phyloP scores from a whole-genome alignment of 805 yeast species.

The Wickerhamiella allomyrinae region DNA sequence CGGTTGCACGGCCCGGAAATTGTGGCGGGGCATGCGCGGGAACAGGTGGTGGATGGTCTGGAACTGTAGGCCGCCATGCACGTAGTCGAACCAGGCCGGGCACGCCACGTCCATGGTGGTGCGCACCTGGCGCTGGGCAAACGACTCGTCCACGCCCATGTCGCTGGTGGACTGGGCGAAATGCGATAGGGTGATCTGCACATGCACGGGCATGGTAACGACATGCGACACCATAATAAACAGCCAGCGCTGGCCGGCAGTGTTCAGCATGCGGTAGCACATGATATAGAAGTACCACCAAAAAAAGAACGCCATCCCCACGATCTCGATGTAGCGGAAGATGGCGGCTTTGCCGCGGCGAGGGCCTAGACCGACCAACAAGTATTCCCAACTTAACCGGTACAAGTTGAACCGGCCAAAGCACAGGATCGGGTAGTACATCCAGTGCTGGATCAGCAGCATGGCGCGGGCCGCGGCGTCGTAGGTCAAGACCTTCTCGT shows the following conservation, averaged over 20 bases:
- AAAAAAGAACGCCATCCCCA: conserved; percentile 52
- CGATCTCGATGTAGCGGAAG: conserved; percentile 66
- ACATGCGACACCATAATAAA: conserved; percentile 63
- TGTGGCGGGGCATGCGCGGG: conserved; percentile 81
- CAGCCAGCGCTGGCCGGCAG: conserved; percentile 38
- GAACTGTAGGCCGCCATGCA: conserved; percentile 87
- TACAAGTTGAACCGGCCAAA: conserved; percentile 82
- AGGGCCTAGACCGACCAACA: conserved; percentile 67
- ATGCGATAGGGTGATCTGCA: conserved; percentile 77
- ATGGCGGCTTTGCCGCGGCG: conserved; percentile 70
- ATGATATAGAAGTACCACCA: conserved; percentile 72
- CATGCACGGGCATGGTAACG: conserved; percentile 84
- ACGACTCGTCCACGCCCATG: conserved; percentile 65
- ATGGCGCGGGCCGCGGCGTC: conserved; percentile 47
- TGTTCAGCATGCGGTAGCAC: conserved; percentile 37
- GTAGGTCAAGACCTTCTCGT: conserved; percentile 50
- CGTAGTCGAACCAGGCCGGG: conserved; percentile 80
- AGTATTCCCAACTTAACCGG: conserved; percentile 64
- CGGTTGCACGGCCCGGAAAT: conserved; percentile 61
- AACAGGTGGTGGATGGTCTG: conserved; percentile 84
- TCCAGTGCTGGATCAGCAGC: conserved; percentile 50
- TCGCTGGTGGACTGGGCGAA: conserved; percentile 91
- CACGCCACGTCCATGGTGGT: conserved; percentile 94
- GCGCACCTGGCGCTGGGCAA: conserved; percentile 64
- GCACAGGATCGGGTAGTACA: conserved; percentile 64